Evolutionary conservation across 1,139 yeast species (phyloP).

Genomic region (Suhomyces atakaporum): DNA sequence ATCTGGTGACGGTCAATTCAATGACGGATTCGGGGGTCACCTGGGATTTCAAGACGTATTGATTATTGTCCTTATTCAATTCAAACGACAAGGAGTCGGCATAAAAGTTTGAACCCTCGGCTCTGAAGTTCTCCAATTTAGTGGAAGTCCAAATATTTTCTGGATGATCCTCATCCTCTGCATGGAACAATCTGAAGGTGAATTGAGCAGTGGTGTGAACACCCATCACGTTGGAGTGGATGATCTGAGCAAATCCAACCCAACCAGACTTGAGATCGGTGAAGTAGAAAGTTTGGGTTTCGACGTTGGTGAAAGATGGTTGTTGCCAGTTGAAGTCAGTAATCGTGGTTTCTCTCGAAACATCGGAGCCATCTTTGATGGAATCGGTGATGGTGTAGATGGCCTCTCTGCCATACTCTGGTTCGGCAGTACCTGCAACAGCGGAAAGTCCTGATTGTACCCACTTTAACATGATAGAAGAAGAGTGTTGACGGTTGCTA

Average conservation of each 20-base stretch:
- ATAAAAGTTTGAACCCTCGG: slow-evolving; percentile 77
- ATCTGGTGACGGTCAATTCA: slow-evolving; percentile 61
- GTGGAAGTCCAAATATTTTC: slow-evolving; percentile 85
- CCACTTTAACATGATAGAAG: slow-evolving; percentile 66
- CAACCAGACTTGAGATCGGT: slow-evolving; percentile 61
- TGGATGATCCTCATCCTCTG: slow-evolving; percentile 31
- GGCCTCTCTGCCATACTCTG: slow-evolving; percentile 91
- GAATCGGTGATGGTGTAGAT: slow-evolving; percentile 78
- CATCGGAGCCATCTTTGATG: slow-evolving; percentile 40
- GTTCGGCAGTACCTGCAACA: slow-evolving; percentile 96
- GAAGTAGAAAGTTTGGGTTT: slow-evolving; percentile 91
- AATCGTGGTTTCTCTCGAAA: slow-evolving; percentile 48
- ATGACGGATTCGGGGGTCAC: slow-evolving; percentile 76
- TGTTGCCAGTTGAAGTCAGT: slow-evolving; percentile 74
- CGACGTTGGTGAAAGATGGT: slow-evolving; percentile 86
- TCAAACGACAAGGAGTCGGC: slow-evolving; percentile 71
- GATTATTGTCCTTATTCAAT: slow-evolving; percentile 54
- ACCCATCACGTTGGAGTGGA: slow-evolving; percentile 90
- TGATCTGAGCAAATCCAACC: slow-evolving; percentile 89
- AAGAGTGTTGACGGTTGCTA: slow-evolving; percentile 1
- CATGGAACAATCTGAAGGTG: slow-evolving; percentile 77
- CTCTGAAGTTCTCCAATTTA: slow-evolving; percentile 74
- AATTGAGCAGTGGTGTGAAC: slow-evolving; percentile 92
- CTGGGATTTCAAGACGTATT: slow-evolving; percentile 61
- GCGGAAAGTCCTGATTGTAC: slow-evolving; percentile 88